These are phyloP conservation scores for Saprolegnia parasitica DNA, from an alignment of 352 stramenopile genomes.

Conservation along the genomic window DNA sequence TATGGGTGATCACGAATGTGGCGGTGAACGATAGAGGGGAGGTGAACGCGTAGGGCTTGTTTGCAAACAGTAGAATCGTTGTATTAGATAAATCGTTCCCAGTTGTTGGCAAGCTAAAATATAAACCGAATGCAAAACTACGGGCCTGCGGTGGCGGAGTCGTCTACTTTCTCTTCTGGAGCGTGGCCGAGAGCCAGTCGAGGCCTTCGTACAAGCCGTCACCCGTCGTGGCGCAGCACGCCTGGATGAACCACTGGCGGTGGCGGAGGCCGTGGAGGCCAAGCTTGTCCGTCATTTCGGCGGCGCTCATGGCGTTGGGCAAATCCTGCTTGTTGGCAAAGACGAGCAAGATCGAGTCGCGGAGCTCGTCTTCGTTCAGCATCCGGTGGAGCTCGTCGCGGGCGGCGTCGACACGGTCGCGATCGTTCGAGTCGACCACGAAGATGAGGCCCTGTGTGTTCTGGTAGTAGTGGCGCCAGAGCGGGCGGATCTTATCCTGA, in stretches of 20 bases:
- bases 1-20: background rate
- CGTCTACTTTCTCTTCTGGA: slow-evolving; percentile 78
- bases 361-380: slow-evolving; percentile 98
- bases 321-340: slow-evolving; percentile 99
- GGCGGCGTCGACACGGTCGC: slow-evolving; percentile 95
- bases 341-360: slow-evolving; percentile 95
- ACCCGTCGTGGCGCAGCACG: slow-evolving; percentile 97
- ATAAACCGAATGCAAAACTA: slow-evolving; percentile 32
- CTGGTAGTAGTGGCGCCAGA: slow-evolving; percentile 99
- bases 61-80: slow-evolving; percentile 23
- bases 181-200: slow-evolving; percentile 93
- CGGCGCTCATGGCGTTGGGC: slow-evolving; percentile 95
- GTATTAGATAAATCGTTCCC: slow-evolving; percentile 29
- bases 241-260: slow-evolving; percentile 99
- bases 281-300: slow-evolving; percentile 99
- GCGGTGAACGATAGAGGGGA: background rate
- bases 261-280: slow-evolving; percentile 95
- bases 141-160: background rate
- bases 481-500: slow-evolving; percentile 97
- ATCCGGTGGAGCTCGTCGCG: slow-evolving; percentile 98
- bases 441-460: slow-evolving; percentile 99
- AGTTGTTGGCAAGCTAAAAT: slow-evolving; percentile 26
- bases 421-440: slow-evolving; percentile 99
- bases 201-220: slow-evolving; percentile 99
- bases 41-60: background rate